These are phyloP conservation scores for Ambrosia artemisiifolia DNA, from an alignment of 129 eudicot species.

Conservation along the genomic window DNA sequence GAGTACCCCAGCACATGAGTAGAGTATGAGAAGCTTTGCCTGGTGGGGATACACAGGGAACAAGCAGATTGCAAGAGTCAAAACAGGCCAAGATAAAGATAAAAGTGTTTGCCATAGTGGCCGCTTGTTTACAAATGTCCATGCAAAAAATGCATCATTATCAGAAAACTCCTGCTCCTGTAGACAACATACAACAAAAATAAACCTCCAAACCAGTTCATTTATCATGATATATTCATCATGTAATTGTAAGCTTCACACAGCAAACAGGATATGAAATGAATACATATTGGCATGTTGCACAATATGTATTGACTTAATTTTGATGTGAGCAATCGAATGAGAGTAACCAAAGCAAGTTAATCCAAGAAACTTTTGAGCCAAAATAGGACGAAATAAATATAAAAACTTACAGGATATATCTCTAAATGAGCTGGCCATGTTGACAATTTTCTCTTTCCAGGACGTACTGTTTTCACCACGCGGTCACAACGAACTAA, in stretches of 20 bases:
- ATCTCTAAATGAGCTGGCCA: conserved; percentile 99
- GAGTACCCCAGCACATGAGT: conserved; percentile 89
- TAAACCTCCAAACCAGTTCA: conserved; percentile 1
- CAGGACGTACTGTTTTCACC: conserved; percentile 96
- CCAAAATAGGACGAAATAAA: not conserved
- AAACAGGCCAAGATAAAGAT: conserved; percentile 91
- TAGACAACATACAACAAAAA: conserved; percentile 22
- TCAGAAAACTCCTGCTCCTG: conserved; percentile 94
- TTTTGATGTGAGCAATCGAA: not conserved
- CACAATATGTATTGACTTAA: not conserved
- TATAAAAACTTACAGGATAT: conserved; percentile 58
- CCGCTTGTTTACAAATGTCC: conserved; percentile 90
- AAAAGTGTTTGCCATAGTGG: conserved; percentile 98
- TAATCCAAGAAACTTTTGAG: not conserved
- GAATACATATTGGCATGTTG: not conserved
- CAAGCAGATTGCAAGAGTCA: conserved; percentile 95
- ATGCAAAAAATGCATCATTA: conserved; percentile 91
- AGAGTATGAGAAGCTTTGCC: conserved; percentile 81
- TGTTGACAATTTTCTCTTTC: conserved; percentile 88
- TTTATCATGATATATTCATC: not conserved
- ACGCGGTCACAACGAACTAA: conserved; percentile 96
- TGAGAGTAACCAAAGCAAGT: not conserved
- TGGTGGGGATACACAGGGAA: conserved; percentile 98
- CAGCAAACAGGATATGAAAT: conserved; percentile 11
- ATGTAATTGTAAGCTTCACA: not conserved